A percentile compares a stretch with the other conserved stretches of the same genome.
Evolutionary conservation across 345 rosid genomes (phyloP).

Genomic region (Corchorus olitorius): DNA sequence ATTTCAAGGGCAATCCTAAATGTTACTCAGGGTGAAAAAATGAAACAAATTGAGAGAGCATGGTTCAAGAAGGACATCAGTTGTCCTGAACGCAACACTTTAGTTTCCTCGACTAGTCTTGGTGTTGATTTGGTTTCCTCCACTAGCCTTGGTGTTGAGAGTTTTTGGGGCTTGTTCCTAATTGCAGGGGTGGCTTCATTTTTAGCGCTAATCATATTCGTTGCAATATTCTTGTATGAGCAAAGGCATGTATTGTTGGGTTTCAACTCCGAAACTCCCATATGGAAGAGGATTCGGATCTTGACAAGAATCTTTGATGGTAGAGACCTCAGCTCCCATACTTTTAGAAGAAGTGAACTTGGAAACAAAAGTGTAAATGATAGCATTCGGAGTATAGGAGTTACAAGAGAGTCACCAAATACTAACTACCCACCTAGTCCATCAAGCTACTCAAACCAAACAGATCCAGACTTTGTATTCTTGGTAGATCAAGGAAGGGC

Average conservation of each 20-base stretch:
- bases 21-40: conserved; percentile 37
- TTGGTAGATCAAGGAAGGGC: conserved; percentile 22
- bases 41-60: conserved; percentile 34
- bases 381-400: conserved; percentile 13
- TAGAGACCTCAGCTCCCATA: conserved; percentile 39
- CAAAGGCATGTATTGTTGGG: conserved; percentile 12
- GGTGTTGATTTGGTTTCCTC: conserved; percentile 21
- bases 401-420: conserved; percentile 26
- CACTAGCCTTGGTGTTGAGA: conserved; percentile 38
- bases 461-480: conserved; percentile 5
- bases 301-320: conserved; percentile 33
- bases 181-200: conserved; percentile 34
- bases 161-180: conserved; percentile 50
- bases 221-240: conserved; percentile 22
- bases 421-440: conserved; percentile 23
- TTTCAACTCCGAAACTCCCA: conserved; percentile 23
- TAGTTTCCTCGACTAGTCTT: conserved; percentile 2
- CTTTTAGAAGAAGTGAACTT: conserved; percentile 23
- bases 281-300: conserved; percentile 25
- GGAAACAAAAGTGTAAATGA: not conserved
- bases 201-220: conserved; percentile 30
- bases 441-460: conserved; percentile 19
- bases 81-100: conserved; percentile 29
- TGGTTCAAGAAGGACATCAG: conserved; percentile 25
- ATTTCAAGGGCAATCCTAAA: conserved; percentile 46